A percentile compares a stretch with the other conserved stretches of the same genome.
Conservation (phyloP, 116 monocot genomes). For the Zostera marina region DNA sequence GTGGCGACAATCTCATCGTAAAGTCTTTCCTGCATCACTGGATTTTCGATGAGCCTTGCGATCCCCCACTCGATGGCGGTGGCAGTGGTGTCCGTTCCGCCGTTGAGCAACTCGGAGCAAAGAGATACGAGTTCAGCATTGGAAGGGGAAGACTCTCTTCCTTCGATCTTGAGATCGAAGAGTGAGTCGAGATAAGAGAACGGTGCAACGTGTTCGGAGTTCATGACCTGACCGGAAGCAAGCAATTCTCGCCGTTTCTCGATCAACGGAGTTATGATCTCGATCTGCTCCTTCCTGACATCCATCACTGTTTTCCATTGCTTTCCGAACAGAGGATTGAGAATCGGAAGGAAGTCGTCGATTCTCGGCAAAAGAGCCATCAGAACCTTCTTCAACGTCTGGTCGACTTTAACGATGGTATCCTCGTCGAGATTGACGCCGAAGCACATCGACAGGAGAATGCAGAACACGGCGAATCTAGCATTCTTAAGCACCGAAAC, state of each 20-base stretch:
- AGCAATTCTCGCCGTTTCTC: neutral
- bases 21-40: constrained; percentile 30
- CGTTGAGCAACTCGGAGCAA: constrained; percentile 83
- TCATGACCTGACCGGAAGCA: neutral
- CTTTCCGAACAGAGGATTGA: constrained; percentile 27
- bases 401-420: constrained; percentile 24
- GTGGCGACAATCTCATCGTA: constrained; percentile 4
- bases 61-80: constrained; percentile 82
- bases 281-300: neutral
- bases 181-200: constrained; percentile 89
- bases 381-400: constrained; percentile 29
- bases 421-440: constrained; percentile 60
- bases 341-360: constrained; percentile 77
- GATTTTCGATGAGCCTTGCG: constrained; percentile 58
- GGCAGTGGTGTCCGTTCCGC: constrained; percentile 89
- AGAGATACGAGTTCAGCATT: constrained; percentile 57
- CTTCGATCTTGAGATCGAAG: constrained; percentile 62
- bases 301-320: neutral
- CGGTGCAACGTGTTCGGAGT: neutral
- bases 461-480: constrained; percentile 76
- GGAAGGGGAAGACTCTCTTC: constrained; percentile 26
- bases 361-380: constrained; percentile 42
- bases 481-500: constrained; percentile 72
- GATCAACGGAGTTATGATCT: neutral
- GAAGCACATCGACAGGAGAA: constrained; percentile 75